A percentile compares a stretch with the other conserved stretches of the same genome.
These are phyloP conservation scores for Metarhizium robertsii DNA, from an alignment of 2,329 filamentous ascomycete genomes.

Conservation along the genomic window DNA sequence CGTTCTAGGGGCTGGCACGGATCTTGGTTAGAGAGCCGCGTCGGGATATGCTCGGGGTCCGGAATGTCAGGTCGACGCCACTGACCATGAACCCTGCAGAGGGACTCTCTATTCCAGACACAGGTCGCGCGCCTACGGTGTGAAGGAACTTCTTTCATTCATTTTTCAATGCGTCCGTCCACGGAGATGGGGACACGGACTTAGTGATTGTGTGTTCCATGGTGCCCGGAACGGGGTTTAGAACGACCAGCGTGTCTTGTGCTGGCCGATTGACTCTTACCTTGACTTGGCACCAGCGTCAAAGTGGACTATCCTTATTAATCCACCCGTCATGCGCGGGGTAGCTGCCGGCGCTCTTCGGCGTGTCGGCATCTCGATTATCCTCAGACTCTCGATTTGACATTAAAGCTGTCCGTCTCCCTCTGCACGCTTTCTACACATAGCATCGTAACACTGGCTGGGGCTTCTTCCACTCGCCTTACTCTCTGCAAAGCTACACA, in stretches of 20 bases:
- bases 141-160: background rate
- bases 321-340: background rate
- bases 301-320: too few relatives aligned
- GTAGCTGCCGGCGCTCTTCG: conserved; percentile 4
- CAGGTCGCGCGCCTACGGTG: background rate
- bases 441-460: background rate
- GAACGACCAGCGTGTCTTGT: too few relatives aligned
- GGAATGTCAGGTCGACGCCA: conserved; percentile 1
- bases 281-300: too few relatives aligned
- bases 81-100: background rate
- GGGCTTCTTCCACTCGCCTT: background rate
- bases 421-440: background rate
- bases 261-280: too few relatives aligned
- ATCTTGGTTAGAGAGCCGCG: background rate
- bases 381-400: background rate
- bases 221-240: too few relatives aligned
- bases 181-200: background rate
- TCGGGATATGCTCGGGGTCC: conserved; percentile 3
- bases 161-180: conserved; percentile 1
- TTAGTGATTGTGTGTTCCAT: too few relatives aligned
- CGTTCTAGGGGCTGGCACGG: background rate
- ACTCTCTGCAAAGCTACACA: background rate
- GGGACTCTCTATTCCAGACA: background rate
- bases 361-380: conserved; percentile 2
- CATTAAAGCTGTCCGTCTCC: background rate